A percentile compares a stretch with the other conserved stretches of the same genome.
These are phyloP conservation scores for Sonneratia alba DNA, from an alignment of 345 rosid genomes.

Conservation along the genomic window DNA sequence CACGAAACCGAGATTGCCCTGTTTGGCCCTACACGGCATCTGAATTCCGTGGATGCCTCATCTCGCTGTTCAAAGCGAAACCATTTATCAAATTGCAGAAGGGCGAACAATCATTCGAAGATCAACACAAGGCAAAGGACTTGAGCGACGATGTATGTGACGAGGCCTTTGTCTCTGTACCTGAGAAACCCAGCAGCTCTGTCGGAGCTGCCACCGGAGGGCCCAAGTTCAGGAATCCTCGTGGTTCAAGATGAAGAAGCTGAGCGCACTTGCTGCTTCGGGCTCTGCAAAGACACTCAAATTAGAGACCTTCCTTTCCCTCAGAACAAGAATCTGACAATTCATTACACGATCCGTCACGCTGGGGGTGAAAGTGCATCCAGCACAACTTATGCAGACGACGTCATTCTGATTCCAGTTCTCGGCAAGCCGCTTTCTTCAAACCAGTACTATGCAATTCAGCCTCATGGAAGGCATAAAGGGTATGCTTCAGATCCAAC, in stretches of 20 bases:
- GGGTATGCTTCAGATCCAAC: conserved; percentile 10
- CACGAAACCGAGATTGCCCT: too few species aligned
- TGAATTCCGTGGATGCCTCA: too few species aligned
- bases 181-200: conserved; percentile 21
- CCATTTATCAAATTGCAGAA: background rate
- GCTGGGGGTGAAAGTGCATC: background rate
- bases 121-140: background rate
- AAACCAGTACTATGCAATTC: conserved; percentile 17
- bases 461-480: conserved; percentile 15
- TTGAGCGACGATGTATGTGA: conserved; percentile 28
- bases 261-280: conserved; percentile 23
- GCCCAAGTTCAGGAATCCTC: conserved; percentile 34
- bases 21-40: too few species aligned
- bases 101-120: background rate
- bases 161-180: conserved; percentile 42
- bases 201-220: conserved; percentile 23
- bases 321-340: conserved; percentile 28
- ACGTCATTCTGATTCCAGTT: conserved; percentile 28
- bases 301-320: conserved; percentile 34
- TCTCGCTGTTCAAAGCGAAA: too few species aligned
- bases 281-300: conserved; percentile 12
- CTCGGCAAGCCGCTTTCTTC: conserved; percentile 31
- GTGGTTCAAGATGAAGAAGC: conserved; percentile 40
- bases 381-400: background rate
- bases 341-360: background rate